A percentile compares a stretch with the other conserved stretches of the same genome.
Evolutionary conservation across 208 protist genomes (phyloP).

Genomic region (Histomonas meleagridis): DNA sequence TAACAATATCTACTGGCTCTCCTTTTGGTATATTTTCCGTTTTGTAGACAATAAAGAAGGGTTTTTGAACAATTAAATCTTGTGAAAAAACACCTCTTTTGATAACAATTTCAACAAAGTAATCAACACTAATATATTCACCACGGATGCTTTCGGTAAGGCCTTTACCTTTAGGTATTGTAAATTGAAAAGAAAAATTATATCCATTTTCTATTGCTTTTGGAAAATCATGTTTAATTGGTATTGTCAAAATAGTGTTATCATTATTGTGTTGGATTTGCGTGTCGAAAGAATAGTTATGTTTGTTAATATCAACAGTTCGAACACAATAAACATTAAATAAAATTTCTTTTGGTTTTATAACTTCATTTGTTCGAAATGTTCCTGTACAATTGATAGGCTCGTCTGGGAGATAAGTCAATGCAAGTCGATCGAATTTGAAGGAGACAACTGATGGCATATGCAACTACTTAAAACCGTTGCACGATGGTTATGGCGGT

Average conservation of each 20-base stretch:
- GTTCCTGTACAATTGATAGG: background rate
- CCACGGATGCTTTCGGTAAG: background rate
- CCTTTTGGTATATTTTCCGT: background rate
- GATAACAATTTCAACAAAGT: conserved; percentile 21
- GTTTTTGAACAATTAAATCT: background rate
- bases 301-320: background rate
- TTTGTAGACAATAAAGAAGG: background rate
- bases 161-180: background rate
- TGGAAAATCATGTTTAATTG: background rate
- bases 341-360: background rate
- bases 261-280: background rate
- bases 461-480: too few species aligned
- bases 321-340: background rate
- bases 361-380: background rate
- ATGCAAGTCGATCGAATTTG: background rate
- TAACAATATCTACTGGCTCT: background rate
- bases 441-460: too few species aligned
- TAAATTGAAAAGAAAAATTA: background rate
- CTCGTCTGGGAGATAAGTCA: background rate
- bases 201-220: background rate
- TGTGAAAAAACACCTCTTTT: background rate
- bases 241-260: background rate
- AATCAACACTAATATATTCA: background rate
- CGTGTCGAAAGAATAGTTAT: background rate
- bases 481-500: too few species aligned